Conservation (phyloP, 2,329 filamentous ascomycete species). For the Talaromyces funiculosus region DNA sequence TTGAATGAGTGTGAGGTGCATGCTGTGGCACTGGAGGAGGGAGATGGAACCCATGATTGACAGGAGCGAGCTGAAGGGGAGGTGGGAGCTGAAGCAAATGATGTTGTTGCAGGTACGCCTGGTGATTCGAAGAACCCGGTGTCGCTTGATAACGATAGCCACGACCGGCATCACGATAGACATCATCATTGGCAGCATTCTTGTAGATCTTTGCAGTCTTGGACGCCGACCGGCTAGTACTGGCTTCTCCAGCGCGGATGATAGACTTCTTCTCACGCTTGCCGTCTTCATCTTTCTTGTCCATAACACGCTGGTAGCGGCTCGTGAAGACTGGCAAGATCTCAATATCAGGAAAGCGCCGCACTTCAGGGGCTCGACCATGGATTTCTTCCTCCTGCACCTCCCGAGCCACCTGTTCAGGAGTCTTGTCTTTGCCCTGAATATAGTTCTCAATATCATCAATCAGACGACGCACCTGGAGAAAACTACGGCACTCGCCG, state of each 20-base stretch:
- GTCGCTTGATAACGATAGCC: not conserved
- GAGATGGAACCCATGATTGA: not conserved
- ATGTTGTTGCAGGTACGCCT: not conserved
- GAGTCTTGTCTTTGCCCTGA: conserved; percentile 7
- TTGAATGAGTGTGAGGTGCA: not conserved
- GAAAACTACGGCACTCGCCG: not conserved
- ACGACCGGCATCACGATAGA: not conserved
- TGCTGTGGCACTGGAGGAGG: not conserved
- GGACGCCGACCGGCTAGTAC: not conserved
- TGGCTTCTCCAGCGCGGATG: not conserved
- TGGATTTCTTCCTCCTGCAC: not conserved
- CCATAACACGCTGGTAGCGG: conserved; percentile 14
- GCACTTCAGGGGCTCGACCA: not conserved
- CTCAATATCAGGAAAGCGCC: conserved; percentile 36
- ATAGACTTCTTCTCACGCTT: not conserved
- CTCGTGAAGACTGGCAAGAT: conserved; percentile 31
- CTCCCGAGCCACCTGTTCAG: not conserved
- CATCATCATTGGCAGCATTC: not conserved
- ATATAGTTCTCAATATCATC: conserved; percentile 21
- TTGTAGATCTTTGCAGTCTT: not conserved
- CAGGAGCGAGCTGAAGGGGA: not conserved
- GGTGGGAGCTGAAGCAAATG: not conserved
- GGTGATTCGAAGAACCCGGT: not conserved
- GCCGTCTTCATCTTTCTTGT: conserved; percentile 5
- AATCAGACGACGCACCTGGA: conserved; percentile 23